Evolutionary conservation across 106 monocot species (phyloP).

Genomic region (Acorus gramineus): DNA sequence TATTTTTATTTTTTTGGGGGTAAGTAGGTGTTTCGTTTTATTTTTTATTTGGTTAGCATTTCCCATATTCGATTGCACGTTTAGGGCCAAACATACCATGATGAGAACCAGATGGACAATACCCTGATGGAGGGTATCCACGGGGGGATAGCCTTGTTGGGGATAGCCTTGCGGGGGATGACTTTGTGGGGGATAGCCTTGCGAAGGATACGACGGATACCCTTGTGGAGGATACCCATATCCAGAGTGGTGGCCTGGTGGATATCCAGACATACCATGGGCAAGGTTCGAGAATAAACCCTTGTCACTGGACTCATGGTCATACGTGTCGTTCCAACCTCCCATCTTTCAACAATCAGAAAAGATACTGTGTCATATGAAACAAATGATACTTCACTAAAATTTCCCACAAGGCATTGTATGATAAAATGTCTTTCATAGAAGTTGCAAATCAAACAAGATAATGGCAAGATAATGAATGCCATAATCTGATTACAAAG

Average conservation of each 20-base stretch:
- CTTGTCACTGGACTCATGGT: conserved; percentile 31
- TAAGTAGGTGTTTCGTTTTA: no score
- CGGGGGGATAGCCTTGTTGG: conserved; percentile 26
- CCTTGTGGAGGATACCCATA: conserved; percentile 17
- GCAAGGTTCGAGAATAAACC: conserved; percentile 43
- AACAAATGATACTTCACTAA: no score
- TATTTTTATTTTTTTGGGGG: no score
- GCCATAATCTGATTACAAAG: no score
- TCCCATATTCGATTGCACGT: no score
- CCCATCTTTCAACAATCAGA: conserved; percentile 12
- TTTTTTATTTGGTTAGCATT: no score
- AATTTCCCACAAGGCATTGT: no score
- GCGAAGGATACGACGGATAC: conserved; percentile 5
- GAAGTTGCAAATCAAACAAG: no score
- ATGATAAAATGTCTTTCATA: no score
- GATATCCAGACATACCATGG: conserved; percentile 27
- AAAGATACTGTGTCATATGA: no score
- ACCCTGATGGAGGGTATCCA: conserved; percentile 17
- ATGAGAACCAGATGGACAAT: conserved; percentile 25
- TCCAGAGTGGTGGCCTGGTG: conserved; percentile 19
- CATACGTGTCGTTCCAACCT: conserved; percentile 23
- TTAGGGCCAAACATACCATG: conserved; percentile 25
- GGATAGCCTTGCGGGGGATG: conserved; percentile 27
- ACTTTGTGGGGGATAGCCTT: conserved; percentile 35
- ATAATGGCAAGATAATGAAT: no score